Conservation (phyloP, 2,329 filamentous ascomycete species). For the Aspergillus nomiae region DNA sequence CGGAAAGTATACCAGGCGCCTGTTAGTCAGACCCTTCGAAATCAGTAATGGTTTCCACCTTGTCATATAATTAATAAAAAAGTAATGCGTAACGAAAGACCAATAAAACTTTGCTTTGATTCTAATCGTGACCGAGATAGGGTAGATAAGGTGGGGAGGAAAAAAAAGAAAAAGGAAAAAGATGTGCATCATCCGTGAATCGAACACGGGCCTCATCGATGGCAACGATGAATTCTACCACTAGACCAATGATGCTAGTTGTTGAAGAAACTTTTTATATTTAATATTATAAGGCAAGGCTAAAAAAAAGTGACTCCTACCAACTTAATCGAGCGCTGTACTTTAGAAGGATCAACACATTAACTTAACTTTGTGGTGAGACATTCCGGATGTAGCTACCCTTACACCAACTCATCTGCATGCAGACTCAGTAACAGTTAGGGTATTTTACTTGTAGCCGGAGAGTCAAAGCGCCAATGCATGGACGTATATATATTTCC, state of each 20-base stretch:
- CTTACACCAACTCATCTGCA: too few relatives aligned
- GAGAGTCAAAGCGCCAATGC: too few relatives aligned
- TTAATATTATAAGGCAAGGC: accelerated
- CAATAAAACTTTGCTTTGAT: not conserved
- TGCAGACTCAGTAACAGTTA: too few relatives aligned
- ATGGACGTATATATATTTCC: too few relatives aligned
- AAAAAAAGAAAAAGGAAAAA: not conserved
- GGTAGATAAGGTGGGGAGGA: not conserved
- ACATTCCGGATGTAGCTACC: too few relatives aligned
- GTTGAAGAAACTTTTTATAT: accelerated
- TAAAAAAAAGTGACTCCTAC: too few relatives aligned
- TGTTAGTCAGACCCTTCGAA: not conserved
- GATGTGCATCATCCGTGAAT: slow-evolving; percentile 48
- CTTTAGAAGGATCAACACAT: too few relatives aligned
- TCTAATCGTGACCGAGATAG: not conserved
- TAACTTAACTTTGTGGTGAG: too few relatives aligned
- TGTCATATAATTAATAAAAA: too few relatives aligned
- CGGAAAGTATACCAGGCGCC: not conserved
- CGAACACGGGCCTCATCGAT: slow-evolving; percentile 51
- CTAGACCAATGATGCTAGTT: slow-evolving; percentile 44
- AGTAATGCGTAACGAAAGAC: not conserved
- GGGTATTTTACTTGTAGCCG: too few relatives aligned
- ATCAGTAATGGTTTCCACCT: not conserved
- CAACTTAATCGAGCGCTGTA: too few relatives aligned
- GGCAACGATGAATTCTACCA: slow-evolving; percentile 50